These are phyloP conservation scores for Tylopilus sp. DNA, from an alignment of 768 basidiomycete genomes.

Conservation along the genomic window DNA sequence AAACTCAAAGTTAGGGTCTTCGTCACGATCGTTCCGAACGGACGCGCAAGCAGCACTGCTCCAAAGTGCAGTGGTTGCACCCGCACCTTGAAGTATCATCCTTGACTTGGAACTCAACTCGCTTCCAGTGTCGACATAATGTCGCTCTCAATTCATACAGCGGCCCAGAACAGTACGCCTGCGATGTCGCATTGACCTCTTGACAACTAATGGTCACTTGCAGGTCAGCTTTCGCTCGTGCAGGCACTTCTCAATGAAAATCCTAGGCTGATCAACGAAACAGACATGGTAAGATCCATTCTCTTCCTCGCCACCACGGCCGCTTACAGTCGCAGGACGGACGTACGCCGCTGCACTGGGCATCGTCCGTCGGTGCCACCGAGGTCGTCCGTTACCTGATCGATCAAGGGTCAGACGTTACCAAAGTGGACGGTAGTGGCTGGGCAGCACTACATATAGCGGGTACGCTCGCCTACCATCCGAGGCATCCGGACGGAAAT, in stretches of 20 bases:
- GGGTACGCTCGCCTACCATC: constrained; percentile 37
- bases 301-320: rapidly evolving
- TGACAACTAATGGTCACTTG: neutral
- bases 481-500: neutral
- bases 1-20: constrained; percentile 26
- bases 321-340: constrained; percentile 50
- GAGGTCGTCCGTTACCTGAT: constrained; percentile 68
- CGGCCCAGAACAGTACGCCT: constrained; percentile 61
- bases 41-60: constrained; percentile 9
- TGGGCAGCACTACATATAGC: constrained; percentile 84
- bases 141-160: constrained; percentile 53
- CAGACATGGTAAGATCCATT: constrained; percentile 51
- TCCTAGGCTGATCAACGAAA: constrained; percentile 54
- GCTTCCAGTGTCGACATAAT: constrained; percentile 23
- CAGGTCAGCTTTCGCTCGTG: constrained; percentile 72
- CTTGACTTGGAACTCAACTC: too few relatives aligned
- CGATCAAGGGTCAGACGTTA: constrained; percentile 63
- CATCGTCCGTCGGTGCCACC: constrained; percentile 67
- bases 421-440: constrained; percentile 59
- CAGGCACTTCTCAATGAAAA: constrained; percentile 63
- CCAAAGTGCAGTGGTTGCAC: neutral
- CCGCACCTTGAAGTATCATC: neutral
- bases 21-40: neutral
- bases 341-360: constrained; percentile 84
- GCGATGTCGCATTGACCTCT: neutral